A percentile compares a stretch with the other conserved stretches of the same genome.
phyloP scores from a whole-genome alignment of 441 rosid species.

The Syzygium syzygioides region DNA sequence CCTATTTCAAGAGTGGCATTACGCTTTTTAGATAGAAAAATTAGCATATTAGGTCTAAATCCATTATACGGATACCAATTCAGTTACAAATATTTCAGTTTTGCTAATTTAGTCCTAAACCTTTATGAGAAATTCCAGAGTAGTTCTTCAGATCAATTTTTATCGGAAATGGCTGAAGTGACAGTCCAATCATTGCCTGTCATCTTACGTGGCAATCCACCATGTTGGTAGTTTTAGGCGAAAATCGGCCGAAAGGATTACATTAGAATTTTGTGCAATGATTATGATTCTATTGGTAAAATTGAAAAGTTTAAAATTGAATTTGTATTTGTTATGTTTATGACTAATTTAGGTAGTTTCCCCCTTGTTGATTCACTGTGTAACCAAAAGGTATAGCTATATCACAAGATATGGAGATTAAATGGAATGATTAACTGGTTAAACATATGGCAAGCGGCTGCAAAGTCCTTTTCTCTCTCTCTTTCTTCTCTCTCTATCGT shows the following conservation, averaged over 20 bases:
- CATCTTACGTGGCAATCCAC: fast-evolving
- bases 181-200: background rate
- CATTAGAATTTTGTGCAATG: background rate
- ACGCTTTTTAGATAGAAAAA: background rate
- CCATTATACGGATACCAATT: too few species aligned
- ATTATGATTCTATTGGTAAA: background rate
- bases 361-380: background rate
- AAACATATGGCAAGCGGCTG: too few species aligned
- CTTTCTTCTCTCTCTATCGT: too few species aligned
- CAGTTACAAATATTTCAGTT: background rate
- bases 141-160: background rate
- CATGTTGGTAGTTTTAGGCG: fast-evolving
- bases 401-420: background rate
- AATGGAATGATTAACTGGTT: too few species aligned
- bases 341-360: background rate
- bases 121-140: background rate
- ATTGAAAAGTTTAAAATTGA: background rate
- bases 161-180: fast-evolving
- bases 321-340: fast-evolving
- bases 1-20: background rate
- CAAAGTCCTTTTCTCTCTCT: too few species aligned
- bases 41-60: background rate
- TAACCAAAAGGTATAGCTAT: background rate
- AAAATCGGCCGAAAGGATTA: fast-evolving
- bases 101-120: background rate